phyloP scores from a whole-genome alignment of 768 basidiomycete species.

The Trametes gibbosa region DNA sequence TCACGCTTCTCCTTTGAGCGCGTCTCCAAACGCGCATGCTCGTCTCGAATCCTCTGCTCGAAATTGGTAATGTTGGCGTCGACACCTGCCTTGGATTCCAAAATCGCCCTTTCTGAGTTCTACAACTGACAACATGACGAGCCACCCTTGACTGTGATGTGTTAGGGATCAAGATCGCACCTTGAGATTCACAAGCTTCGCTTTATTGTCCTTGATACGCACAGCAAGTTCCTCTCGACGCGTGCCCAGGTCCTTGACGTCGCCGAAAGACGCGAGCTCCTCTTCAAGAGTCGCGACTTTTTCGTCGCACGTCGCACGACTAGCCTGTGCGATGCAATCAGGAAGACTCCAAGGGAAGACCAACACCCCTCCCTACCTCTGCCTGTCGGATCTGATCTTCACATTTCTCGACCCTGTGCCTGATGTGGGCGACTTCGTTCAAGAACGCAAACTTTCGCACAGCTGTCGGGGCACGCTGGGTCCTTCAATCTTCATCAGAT shows the following conservation, averaged over 20 bases:
- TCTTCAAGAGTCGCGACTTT: constrained; percentile 37
- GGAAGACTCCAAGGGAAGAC: not conserved
- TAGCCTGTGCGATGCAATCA: not conserved
- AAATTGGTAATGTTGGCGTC: constrained; percentile 34
- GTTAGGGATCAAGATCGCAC: constrained; percentile 33
- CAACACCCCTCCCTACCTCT: constrained; percentile 34
- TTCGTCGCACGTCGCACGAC: not conserved
- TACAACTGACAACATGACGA: constrained; percentile 26
- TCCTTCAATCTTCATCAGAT: no score
- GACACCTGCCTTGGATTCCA: constrained; percentile 35
- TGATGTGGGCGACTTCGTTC: constrained; percentile 32
- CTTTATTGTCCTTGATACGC: constrained; percentile 47
- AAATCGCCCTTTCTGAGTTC: constrained; percentile 53
- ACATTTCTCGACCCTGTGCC: constrained; percentile 39
- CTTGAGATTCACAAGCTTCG: constrained; percentile 39
- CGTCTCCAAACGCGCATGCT: constrained; percentile 50
- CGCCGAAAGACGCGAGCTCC: constrained; percentile 41
- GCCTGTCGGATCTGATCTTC: constrained; percentile 37
- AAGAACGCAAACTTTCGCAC: no score
- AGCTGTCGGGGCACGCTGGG: no score
- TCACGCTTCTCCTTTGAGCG: constrained; percentile 64
- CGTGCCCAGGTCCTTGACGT: constrained; percentile 41
- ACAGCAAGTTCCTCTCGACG: constrained; percentile 35
- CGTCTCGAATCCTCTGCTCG: constrained; percentile 49
- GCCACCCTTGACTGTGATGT: not conserved